Conservation (phyloP, 108 stramenopile species). For the Cyclotella sp. region DNA sequence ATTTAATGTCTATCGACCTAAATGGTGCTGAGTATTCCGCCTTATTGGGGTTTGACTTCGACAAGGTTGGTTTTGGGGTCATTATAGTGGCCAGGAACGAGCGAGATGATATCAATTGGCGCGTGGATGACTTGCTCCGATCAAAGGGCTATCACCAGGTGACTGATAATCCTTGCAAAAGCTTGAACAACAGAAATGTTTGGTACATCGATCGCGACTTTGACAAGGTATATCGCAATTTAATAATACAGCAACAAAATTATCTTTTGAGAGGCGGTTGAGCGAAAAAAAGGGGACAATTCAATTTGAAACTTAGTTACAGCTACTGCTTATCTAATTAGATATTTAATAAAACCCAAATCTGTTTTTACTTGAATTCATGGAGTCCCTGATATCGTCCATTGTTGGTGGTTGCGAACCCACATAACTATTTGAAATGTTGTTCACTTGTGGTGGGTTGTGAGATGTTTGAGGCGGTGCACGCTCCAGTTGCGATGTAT, state of each 20-base stretch:
- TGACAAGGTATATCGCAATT: conserved; percentile 23
- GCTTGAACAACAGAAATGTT: conserved; percentile 16
- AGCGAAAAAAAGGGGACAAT: not conserved
- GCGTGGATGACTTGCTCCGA: conserved; percentile 32
- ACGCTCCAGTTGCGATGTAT: too few relatives aligned
- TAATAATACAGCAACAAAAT: conserved; percentile 24
- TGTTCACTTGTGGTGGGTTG: not conserved
- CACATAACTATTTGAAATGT: not conserved
- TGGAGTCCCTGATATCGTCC: conserved; percentile 1
- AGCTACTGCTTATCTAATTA: too few relatives aligned
- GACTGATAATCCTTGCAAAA: conserved; percentile 13
- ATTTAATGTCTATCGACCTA: conserved; percentile 39
- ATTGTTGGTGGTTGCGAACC: conserved; percentile 6
- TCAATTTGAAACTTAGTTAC: too few relatives aligned
- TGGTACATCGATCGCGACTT: conserved; percentile 38
- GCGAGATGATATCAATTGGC: conserved; percentile 27
- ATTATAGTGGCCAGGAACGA: conserved; percentile 34
- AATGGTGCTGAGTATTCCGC: conserved; percentile 41
- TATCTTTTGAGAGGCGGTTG: conserved; percentile 7
- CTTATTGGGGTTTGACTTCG: conserved; percentile 36
- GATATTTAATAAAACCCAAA: too few relatives aligned
- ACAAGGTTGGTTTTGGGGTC: conserved; percentile 38
- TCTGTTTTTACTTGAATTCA: not conserved
- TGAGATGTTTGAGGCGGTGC: not conserved
- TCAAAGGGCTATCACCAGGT: conserved; percentile 24